Percentiles rank a stretch among this genome's conserved stretches.
These are phyloP conservation scores for Talaromyces sp. DNA, from an alignment of 2,329 filamentous ascomycete species.

Conservation along the genomic window DNA sequence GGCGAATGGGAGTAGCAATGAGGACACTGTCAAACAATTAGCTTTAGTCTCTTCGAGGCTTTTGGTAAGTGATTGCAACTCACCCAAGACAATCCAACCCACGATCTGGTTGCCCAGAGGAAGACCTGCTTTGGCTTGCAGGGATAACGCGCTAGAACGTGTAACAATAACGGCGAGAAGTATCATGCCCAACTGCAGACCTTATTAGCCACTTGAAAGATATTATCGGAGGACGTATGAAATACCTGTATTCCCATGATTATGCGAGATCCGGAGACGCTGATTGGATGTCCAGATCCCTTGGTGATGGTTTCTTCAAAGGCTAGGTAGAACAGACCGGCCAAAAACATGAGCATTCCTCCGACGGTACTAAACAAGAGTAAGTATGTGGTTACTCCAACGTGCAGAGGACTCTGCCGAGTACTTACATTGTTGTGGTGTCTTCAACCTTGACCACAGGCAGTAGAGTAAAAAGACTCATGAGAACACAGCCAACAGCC, in stretches of 20 bases:
- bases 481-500: conserved; percentile 71
- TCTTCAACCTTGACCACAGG: conserved; percentile 84
- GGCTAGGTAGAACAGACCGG: conserved; percentile 74
- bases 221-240: not conserved
- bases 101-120: conserved; percentile 84
- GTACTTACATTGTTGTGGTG: conserved; percentile 65
- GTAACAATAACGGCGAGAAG: conserved; percentile 82
- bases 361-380: conserved; percentile 61
- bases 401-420: not conserved
- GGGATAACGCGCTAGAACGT: conserved; percentile 75
- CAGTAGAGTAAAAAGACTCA: conserved; percentile 89
- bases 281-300: conserved; percentile 34
- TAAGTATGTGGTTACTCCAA: conserved; percentile 11
- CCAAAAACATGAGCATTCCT: conserved; percentile 71
- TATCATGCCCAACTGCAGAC: conserved; percentile 67
- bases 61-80: conserved; percentile 27
- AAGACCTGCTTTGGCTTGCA: conserved; percentile 81
- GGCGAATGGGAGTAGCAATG: conserved; percentile 75
- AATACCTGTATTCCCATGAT: conserved; percentile 49
- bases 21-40: conserved; percentile 55
- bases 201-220: conserved; percentile 5
- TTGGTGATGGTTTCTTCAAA: conserved; percentile 68
- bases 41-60: conserved; percentile 16
- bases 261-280: conserved; percentile 38
- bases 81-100: conserved; percentile 77